Evolutionary conservation across 208 protist species (phyloP), one percentile per base, ranked within the genome.

Genomic region (Leishmania braziliensis): DNA sequence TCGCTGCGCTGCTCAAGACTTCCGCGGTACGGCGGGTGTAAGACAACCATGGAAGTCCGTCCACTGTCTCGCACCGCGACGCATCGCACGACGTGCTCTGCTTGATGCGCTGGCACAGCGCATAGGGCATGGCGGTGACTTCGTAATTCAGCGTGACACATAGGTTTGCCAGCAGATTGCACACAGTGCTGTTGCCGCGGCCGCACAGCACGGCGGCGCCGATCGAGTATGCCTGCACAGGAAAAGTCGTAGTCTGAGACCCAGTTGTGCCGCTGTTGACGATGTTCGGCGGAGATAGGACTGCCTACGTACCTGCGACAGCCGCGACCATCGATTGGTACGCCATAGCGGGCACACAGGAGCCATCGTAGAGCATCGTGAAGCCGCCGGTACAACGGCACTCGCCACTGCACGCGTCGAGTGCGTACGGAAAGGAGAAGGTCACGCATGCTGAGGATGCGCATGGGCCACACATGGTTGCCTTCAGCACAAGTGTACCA

Each of bases 141-240:
- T 92, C 54, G 80, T 96, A 96, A 29, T 84, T 46, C 89, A 91
- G 90, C 23, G 94, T 63, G 3, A 95, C 92, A 77, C 95, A 97
- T 63, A 97, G 62, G 58, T 97, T 97, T 0, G 85, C 84, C 36
- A 97, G 84, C 63, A 89, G 74, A 68, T 95, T 85, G 79, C 95
- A 97, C 33, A 87, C 88, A 0, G 85, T 90, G 56, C 46, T 60
- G 69, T 91, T 91, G 23, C 91, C 89, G 36, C 63, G 75, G 2
- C 29, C 43, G 81, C 95, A 97, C 62, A 85, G 71, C 39, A 88
- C 79, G 12, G 91, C 89, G 16, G 87, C 77, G n/a, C 79, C 88
- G 18, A 94, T 74, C 36, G 87, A 69, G 77, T 90, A 87, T 5
- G 77, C 73, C 39, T 86, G 62, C 23, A 72, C 80, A 12, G 84